These are phyloP conservation scores for Lichtheimia ramosa DNA, from an alignment of 371 early-diverging fungal genomes.

Conservation along the genomic window DNA sequence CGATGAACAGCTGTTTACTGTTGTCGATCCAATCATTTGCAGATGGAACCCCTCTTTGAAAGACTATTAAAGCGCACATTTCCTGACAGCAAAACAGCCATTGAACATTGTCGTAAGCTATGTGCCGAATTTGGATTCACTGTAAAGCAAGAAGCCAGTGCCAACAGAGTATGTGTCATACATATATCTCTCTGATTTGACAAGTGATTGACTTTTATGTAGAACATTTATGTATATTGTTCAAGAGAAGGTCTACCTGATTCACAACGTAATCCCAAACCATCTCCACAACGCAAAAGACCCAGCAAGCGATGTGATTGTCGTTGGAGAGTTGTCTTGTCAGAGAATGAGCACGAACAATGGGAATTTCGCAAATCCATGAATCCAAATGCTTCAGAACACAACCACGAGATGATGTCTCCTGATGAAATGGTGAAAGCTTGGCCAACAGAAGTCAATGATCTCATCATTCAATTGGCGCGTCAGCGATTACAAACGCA, in stretches of 20 bases:
- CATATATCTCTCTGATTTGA: conserved; percentile 10
- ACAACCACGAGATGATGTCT: conserved; percentile 55
- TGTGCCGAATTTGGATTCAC: conserved; percentile 41
- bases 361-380: conserved; percentile 58
- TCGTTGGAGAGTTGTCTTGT: conserved; percentile 58
- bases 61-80: conserved; percentile 32
- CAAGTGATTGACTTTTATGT: background rate
- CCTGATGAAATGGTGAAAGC: conserved; percentile 51
- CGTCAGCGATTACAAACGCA: conserved; percentile 44
- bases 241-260: conserved; percentile 59
- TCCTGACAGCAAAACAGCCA: conserved; percentile 30
- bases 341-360: conserved; percentile 42
- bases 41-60: conserved; percentile 42
- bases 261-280: conserved; percentile 51
- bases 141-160: conserved; percentile 37
- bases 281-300: conserved; percentile 51
- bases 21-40: background rate
- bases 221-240: conserved; percentile 56
- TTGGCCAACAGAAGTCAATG: conserved; percentile 50
- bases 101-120: conserved; percentile 36
- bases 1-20: conserved; percentile 1
- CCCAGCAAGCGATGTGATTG: conserved; percentile 56
- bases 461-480: conserved; percentile 43
- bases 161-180: conserved; percentile 31
- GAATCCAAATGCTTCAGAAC: conserved; percentile 56